Evolutionary conservation across 495 filamentous ascomycete species (phyloP), one percentile per base, ranked within the genome.

Genomic region (Hypoxylon cercidicola): DNA sequence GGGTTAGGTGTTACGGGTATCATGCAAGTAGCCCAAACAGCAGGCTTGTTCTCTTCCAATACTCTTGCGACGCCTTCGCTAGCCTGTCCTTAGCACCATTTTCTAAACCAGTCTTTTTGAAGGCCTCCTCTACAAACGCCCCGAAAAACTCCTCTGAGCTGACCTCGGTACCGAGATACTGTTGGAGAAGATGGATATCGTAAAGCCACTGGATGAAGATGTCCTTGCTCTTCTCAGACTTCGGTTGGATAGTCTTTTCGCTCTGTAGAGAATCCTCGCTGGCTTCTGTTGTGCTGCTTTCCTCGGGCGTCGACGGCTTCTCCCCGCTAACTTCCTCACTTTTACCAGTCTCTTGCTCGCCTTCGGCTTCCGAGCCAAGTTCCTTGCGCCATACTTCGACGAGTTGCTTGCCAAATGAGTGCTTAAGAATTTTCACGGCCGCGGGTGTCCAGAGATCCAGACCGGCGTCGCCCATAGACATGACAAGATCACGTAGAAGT

Each of bases 371-470:
- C 0, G 55, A 48, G 9, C 40, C 68, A 7, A 83, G 63, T 35
- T 74, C 76, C 45, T 77, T 70, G 20, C 70, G 59, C 83, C 76
- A 84, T 1, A 65, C 56, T 48, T 68, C 67, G 25, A 69, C 75
- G 35, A 90, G 62, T 48, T 80, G 78, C 39, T 71, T 72, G 13
- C 80, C 68, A 11, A 91, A 68, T 30, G 74, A 55, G 8, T 60
- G 56, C 76, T 94, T 96, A 43, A 98, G 67, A 2, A 79, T 78
- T 8, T 68, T 64, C 0, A 93, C 84, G 0, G 90, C 90, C 2
- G 81, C 83, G 2, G 87, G 84, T 55, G 88, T 93, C 95, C 95
- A 99, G 8, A 98, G 73, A 68, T 98, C 95, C 30, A 78, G 76
- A 0, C 95, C 95, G 9, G 79, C 78, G 11, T 79, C 76, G 34